Evolutionary conservation across 1,139 yeast genomes (phyloP).

Genomic region (Kodamaea plutei): DNA sequence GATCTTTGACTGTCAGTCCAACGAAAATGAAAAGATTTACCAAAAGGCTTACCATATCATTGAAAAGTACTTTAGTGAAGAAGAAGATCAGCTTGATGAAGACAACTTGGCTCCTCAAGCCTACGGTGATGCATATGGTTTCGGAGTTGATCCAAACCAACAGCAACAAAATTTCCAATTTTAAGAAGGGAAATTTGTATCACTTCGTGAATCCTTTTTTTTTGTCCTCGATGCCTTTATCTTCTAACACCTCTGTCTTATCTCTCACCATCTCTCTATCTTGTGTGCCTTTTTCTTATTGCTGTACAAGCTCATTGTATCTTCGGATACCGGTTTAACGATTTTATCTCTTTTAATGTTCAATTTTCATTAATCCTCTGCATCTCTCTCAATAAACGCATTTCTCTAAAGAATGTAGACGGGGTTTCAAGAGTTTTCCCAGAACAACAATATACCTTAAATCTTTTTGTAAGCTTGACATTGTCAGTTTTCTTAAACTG

Average conservation of each 20-base stretch:
- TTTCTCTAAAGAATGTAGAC: conserved; percentile 5
- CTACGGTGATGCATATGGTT: conserved; percentile 81
- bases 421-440: too few species aligned
- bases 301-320: conserved; percentile 1
- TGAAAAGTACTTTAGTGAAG: conserved; percentile 86
- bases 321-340: conserved; percentile 2
- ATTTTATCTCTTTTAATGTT: conserved; percentile 1
- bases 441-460: too few species aligned
- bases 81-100: conserved; percentile 67
- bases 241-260: background rate
- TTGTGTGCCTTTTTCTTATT: conserved; percentile 1
- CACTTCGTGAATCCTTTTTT: conserved; percentile 1
- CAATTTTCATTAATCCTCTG: too few species aligned
- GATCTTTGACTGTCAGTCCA: conserved; percentile 88
- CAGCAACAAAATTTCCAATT: conserved; percentile 46
- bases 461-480: too few species aligned
- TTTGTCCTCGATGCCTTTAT: conserved; percentile 1
- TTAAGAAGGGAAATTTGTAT: conserved; percentile 14
- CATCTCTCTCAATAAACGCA: conserved; percentile 10
- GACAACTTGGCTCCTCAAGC: conserved; percentile 80
- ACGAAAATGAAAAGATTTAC: conserved; percentile 87
- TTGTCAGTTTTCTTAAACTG: too few species aligned
- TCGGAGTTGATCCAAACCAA: conserved; percentile 58
- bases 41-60: conserved; percentile 86
- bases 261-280: conserved; percentile 1